These are phyloP conservation scores for Clarireedia monteithiana DNA, from an alignment of 2,329 filamentous ascomycete genomes.

Conservation along the genomic window DNA sequence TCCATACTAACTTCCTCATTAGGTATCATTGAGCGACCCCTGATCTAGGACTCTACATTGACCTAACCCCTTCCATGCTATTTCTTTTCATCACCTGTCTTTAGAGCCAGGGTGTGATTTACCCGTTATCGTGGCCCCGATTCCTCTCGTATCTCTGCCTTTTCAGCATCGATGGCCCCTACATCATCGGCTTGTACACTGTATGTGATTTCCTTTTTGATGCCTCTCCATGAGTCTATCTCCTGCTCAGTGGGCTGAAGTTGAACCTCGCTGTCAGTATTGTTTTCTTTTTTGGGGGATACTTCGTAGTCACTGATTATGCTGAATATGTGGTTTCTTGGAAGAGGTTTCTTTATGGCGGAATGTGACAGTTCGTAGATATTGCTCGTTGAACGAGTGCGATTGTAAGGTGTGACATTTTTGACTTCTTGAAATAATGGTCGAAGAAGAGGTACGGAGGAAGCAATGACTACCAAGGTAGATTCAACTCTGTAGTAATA, in stretches of 20 bases:
- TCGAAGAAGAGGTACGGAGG: constrained; percentile 15
- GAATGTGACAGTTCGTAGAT: not conserved
- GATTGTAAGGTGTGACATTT: not conserved
- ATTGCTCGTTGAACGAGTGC: not conserved
- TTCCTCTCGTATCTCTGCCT: not conserved
- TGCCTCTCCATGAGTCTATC: not conserved
- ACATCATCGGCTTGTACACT: not conserved
- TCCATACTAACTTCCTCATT: no score
- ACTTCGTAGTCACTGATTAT: not conserved
- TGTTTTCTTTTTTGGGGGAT: not conserved
- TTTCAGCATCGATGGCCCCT: not conserved
- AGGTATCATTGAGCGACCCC: no score
- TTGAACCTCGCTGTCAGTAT: not conserved
- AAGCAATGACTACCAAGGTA: constrained; percentile 14
- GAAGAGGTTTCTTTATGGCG: not conserved
- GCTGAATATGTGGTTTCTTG: not conserved
- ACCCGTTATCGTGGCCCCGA: not conserved
- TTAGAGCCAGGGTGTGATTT: no score
- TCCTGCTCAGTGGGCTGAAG: not conserved
- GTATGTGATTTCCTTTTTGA: constrained; percentile 1
- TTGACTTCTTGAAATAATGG: constrained; percentile 10
- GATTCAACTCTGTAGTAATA: constrained; percentile 11
- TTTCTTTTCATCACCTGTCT: not conserved
- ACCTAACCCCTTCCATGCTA: not conserved
- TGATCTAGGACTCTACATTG: not conserved